Evolutionary conservation across 768 basidiomycete genomes (phyloP).

Genomic region (Termitomyces sp.): DNA sequence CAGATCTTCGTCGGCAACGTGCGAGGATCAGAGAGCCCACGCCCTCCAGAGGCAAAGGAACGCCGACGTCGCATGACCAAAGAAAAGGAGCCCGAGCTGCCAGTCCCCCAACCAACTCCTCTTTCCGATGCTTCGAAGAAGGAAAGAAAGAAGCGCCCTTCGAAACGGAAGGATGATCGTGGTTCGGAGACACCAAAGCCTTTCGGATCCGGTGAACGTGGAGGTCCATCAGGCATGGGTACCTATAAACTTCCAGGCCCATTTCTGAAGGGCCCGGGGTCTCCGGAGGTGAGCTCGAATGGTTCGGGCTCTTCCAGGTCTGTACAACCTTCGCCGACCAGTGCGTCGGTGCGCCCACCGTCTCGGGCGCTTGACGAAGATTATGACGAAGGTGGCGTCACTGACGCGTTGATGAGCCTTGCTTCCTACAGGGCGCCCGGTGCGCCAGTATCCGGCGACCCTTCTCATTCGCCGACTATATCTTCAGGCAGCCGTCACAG

Average conservation of each 20-base stretch:
- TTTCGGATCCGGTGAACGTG: conserved; percentile 24
- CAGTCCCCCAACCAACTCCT: conserved; percentile 19
- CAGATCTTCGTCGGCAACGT: conserved; percentile 23
- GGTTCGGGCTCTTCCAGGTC: conserved; percentile 61
- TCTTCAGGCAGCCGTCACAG: conserved; percentile 52
- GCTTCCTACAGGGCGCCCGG: conserved; percentile 35
- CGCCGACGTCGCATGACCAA: conserved; percentile 38
- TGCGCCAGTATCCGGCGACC: conserved; percentile 23
- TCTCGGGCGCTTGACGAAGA: conserved; percentile 81
- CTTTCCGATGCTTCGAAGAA: conserved; percentile 45
- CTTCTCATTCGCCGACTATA: conserved; percentile 51
- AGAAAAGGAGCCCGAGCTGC: conserved; percentile 39
- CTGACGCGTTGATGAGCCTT: conserved; percentile 77
- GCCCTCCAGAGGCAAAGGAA: conserved; percentile 40
- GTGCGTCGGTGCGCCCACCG: conserved; percentile 51
- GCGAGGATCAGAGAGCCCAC: conserved; percentile 60
- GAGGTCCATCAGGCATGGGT: conserved; percentile 17
- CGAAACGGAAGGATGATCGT: conserved; percentile 38
- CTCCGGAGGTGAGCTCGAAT: conserved; percentile 63
- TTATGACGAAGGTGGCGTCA: conserved; percentile 77
- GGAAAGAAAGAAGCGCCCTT: conserved; percentile 46
- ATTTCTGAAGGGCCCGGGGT: conserved; percentile 36
- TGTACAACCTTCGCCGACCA: conserved; percentile 68
- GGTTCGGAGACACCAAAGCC: conserved; percentile 42
- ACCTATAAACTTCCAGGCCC: conserved; percentile 22